phyloP scores from a whole-genome alignment of 257 asterid genomes.

The Asclepias syriaca region DNA sequence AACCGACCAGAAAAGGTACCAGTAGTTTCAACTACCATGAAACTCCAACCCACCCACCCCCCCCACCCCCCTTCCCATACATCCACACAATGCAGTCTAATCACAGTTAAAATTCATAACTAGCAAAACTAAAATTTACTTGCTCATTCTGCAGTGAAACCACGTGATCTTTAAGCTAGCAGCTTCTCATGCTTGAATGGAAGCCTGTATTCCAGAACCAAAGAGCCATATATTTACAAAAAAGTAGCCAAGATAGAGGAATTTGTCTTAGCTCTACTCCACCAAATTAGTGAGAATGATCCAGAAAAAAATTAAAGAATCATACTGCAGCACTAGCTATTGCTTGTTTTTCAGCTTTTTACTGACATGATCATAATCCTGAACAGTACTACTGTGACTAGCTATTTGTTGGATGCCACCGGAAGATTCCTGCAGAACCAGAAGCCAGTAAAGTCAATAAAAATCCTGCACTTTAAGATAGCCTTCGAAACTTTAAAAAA shows the following conservation, averaged over 20 bases:
- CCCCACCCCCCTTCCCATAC: too few species aligned
- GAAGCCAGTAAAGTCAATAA: not conserved
- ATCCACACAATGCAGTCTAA: conserved; percentile 54
- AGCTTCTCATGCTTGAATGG: conserved; percentile 47
- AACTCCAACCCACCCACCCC: too few species aligned
- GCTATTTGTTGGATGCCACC: conserved; percentile 19
- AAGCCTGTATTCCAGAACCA: conserved; percentile 24
- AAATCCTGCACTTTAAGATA: not conserved
- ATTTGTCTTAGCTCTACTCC: not conserved
- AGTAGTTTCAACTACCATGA: not conserved
- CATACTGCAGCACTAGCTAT: conserved; percentile 19
- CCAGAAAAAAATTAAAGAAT: not conserved
- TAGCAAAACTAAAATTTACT: not conserved
- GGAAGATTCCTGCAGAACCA: conserved; percentile 25
- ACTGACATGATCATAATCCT: conserved; percentile 29
- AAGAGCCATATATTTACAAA: conserved; percentile 4
- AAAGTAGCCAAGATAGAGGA: not conserved
- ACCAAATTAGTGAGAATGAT: conserved; percentile 2
- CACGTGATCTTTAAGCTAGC: conserved; percentile 11
- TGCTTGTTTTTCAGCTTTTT: conserved; percentile 44
- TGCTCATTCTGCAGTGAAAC: not conserved
- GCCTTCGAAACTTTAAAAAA: not conserved
- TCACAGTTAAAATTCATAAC: conserved; percentile 38
- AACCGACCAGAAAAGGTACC: not conserved
- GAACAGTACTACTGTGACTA: conserved; percentile 12